Conservation (phyloP, 257 asterid species). For the Mentha longifolia region DNA sequence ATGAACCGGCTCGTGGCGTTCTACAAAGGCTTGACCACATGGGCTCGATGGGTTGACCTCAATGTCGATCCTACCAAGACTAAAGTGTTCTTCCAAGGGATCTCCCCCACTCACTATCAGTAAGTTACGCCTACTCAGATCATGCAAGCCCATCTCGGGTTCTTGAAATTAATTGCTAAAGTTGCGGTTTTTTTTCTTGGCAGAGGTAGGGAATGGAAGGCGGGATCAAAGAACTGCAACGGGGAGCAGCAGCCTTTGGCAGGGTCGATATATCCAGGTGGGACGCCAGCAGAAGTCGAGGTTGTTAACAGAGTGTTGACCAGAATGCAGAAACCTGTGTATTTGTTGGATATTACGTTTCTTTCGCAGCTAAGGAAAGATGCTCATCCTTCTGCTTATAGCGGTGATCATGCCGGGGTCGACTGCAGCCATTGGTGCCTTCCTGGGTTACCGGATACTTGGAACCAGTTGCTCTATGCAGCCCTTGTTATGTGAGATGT, state of each 20-base stretch:
- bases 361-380: constrained; percentile 77
- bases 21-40: constrained; percentile 66
- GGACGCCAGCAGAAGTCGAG: constrained; percentile 55
- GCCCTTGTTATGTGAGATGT: constrained; percentile 53
- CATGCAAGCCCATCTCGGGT: not conserved
- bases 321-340: constrained; percentile 52
- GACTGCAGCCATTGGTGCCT: constrained; percentile 94
- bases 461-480: constrained; percentile 81
- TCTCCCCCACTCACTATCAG: constrained; percentile 72
- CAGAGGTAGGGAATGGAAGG: constrained; percentile 69
- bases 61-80: constrained; percentile 63
- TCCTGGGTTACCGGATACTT: constrained; percentile 84
- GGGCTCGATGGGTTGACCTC: constrained; percentile 69
- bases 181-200: not conserved
- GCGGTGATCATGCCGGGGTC: constrained; percentile 53
- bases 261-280: constrained; percentile 65
- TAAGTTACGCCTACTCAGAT: constrained; percentile 31
- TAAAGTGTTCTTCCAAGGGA: constrained; percentile 69
- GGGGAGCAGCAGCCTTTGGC: constrained; percentile 59
- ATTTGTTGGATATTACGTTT: constrained; percentile 62
- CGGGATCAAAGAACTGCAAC: constrained; percentile 54
- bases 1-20: constrained; percentile 71
- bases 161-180: not conserved
- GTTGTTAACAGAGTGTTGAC: constrained; percentile 56
- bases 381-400: constrained; percentile 74